phyloP scores from a whole-genome alignment of 768 basidiomycete species.

The Boletus subparvulus region DNA sequence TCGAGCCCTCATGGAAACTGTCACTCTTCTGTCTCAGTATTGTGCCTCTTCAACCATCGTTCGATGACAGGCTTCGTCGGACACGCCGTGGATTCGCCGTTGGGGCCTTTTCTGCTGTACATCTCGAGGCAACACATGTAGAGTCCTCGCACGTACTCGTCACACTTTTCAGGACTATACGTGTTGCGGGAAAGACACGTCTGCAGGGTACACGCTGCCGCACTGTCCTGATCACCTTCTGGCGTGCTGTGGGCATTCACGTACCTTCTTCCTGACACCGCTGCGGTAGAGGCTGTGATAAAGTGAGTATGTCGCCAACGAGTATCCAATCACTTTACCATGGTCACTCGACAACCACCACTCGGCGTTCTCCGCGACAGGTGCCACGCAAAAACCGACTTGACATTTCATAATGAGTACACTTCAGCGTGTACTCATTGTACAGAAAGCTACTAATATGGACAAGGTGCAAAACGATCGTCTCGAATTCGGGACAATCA shows the following conservation, averaged over 20 bases:
- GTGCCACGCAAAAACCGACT: background rate
- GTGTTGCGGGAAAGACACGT: conserved; percentile 62
- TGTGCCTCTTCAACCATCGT: conserved; percentile 51
- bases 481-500: conserved; percentile 4
- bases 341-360: background rate
- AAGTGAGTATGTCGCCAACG: background rate
- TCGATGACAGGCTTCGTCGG: conserved; percentile 52
- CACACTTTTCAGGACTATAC: conserved; percentile 63
- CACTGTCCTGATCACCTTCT: background rate
- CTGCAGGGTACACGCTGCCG: conserved; percentile 62
- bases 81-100: conserved; percentile 59
- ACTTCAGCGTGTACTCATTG: background rate
- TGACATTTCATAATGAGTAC: conserved; percentile 1
- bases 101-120: conserved; percentile 43
- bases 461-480: background rate
- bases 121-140: conserved; percentile 63
- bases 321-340: background rate
- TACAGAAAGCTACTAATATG: background rate
- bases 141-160: conserved; percentile 47
- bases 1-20: background rate
- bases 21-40: conserved; percentile 4
- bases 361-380: conserved; percentile 3
- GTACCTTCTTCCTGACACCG: conserved; percentile 27
- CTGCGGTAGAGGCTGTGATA: background rate
- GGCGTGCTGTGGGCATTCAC: background rate